phyloP scores from a whole-genome alignment of 495 filamentous ascomycete species.

The Evernia prunastri region DNA sequence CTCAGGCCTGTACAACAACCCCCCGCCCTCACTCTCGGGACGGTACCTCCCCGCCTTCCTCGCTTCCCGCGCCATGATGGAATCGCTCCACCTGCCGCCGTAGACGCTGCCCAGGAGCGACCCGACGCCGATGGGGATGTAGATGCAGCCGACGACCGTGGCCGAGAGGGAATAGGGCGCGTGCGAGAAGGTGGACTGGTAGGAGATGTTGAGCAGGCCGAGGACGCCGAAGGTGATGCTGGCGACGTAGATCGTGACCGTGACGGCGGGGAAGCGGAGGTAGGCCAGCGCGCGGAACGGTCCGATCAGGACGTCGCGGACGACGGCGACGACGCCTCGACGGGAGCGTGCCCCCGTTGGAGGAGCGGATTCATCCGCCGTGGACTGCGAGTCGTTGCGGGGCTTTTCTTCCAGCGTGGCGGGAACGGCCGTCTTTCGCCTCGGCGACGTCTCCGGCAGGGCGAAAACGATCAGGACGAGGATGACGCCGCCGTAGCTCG shows the following conservation, averaged over 20 bases:
- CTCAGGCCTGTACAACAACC: constrained; percentile 68
- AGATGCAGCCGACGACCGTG: background rate
- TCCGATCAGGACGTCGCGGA: constrained; percentile 64
- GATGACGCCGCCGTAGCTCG: constrained; percentile 65
- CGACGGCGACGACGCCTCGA: constrained; percentile 50
- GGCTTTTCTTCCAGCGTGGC: constrained; percentile 22
- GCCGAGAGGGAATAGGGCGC: constrained; percentile 51
- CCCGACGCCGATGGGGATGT: constrained; percentile 53
- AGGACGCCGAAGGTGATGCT: constrained; percentile 73
- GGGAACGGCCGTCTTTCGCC: constrained; percentile 22
- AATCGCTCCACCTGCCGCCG: constrained; percentile 83
- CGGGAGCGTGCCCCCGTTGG: constrained; percentile 46
- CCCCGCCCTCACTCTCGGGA: constrained; percentile 44
- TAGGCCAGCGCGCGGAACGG: constrained; percentile 70
- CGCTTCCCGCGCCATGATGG: constrained; percentile 82
- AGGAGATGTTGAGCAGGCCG: constrained; percentile 79
- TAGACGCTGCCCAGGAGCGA: constrained; percentile 67
- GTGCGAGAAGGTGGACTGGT: constrained; percentile 66
- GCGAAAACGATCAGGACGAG: constrained; percentile 56
- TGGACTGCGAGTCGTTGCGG: constrained; percentile 53
- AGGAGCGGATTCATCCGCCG: constrained; percentile 42
- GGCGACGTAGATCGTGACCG: constrained; percentile 73
- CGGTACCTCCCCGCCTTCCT: constrained; percentile 64
- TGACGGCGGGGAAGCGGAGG: constrained; percentile 71
- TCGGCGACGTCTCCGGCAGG: constrained; percentile 49